A percentile compares a stretch with the other conserved stretches of the same genome.
Conservation (phyloP, 306 rosid genomes). For the Quercus mongolica region DNA sequence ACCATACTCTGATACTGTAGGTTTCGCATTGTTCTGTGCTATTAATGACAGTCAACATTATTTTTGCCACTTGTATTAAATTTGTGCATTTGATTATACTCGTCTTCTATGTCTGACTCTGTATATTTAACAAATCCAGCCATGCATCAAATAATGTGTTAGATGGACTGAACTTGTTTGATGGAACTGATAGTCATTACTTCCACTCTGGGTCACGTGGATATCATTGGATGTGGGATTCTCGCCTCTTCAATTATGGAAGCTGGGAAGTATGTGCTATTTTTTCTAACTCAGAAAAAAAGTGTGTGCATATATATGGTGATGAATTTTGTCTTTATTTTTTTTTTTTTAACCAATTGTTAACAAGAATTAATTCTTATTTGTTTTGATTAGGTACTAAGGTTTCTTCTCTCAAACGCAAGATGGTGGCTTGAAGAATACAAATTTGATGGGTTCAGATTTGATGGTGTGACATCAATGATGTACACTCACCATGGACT, state of each 20-base stretch:
- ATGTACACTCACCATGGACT: slow-evolving; percentile 98
- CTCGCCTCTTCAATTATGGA: slow-evolving; percentile 99
- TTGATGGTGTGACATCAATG: slow-evolving; percentile 99
- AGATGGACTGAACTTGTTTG: slow-evolving; percentile 97
- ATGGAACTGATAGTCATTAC: slow-evolving; percentile 93
- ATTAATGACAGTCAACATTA: not conserved
- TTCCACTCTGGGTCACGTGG: slow-evolving; percentile 97
- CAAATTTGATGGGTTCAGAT: slow-evolving; percentile 96
- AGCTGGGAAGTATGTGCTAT: slow-evolving; percentile 90
- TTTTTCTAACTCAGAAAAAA: slow-evolving; percentile 1
- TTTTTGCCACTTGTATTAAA: not conserved
- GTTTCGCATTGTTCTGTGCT: not conserved
- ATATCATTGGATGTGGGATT: slow-evolving; percentile 99
- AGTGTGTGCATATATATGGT: not conserved
- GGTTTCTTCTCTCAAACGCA: slow-evolving; percentile 92
- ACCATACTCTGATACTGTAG: not conserved
- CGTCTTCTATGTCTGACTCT: slow-evolving; percentile 26
- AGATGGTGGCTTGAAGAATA: slow-evolving; percentile 99
- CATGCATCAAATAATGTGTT: slow-evolving; percentile 86
- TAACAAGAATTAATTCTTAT: slow-evolving; percentile 4
- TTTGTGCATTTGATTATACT: slow-evolving; percentile 16
- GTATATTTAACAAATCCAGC: slow-evolving; percentile 45
- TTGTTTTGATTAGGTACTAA: slow-evolving; percentile 59
- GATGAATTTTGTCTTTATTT: slow-evolving; percentile 1
- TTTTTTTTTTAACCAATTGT: slow-evolving; percentile 14